These are phyloP conservation scores for Geotrichum siamense DNA, from an alignment of 1,139 yeast species.

Conservation along the genomic window DNA sequence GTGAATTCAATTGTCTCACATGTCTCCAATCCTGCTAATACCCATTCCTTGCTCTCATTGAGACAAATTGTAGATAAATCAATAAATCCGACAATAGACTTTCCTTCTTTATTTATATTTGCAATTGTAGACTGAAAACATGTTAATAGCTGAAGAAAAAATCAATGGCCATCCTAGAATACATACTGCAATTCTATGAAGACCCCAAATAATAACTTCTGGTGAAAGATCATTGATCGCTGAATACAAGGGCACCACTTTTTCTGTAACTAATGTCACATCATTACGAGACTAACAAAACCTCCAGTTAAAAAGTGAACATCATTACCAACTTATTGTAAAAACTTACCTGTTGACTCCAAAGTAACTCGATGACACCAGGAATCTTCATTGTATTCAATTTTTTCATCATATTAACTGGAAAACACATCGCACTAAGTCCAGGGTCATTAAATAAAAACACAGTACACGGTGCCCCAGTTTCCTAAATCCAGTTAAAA, in stretches of 20 bases:
- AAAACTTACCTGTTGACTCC: slow-evolving; percentile 1
- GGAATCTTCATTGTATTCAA: slow-evolving; percentile 69
- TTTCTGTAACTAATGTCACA: slow-evolving; percentile 71
- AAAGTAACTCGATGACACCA: slow-evolving; percentile 47
- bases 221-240: slow-evolving; percentile 21
- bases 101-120: slow-evolving; percentile 57
- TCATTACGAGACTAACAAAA: no score
- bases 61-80: slow-evolving; percentile 54
- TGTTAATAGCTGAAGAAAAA: slow-evolving; percentile 1
- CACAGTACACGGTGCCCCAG: slow-evolving; percentile 42
- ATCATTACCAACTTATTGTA: background rate
- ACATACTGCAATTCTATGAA: slow-evolving; percentile 35
- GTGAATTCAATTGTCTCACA: slow-evolving; percentile 38
- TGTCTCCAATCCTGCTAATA: slow-evolving; percentile 74
- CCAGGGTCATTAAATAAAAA: slow-evolving; percentile 55
- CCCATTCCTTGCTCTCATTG: slow-evolving; percentile 73
- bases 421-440: slow-evolving; percentile 44
- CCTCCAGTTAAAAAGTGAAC: no score
- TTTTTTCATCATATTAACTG: slow-evolving; percentile 57
- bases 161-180: no score
- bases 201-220: slow-evolving; percentile 50
- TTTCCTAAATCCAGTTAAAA: slow-evolving; percentile 28
- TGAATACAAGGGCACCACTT: slow-evolving; percentile 51
- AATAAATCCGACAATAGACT: slow-evolving; percentile 55
- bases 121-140: slow-evolving; percentile 41